phyloP scores from a whole-genome alignment of 495 filamentous ascomycete species.

The Talaromyces thailandensis region DNA sequence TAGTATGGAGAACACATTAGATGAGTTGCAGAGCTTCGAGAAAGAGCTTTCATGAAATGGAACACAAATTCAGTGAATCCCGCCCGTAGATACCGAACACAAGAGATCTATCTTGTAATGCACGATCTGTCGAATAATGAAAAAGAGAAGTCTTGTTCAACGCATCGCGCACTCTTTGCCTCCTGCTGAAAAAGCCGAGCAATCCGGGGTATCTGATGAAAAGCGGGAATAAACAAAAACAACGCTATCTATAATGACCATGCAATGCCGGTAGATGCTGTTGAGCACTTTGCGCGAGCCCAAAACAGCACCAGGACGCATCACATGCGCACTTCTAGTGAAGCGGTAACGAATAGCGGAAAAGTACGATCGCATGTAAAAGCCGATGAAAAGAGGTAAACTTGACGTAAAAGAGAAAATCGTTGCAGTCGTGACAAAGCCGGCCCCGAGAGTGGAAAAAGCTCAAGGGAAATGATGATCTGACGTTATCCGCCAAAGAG shows the following conservation, averaged over 20 bases:
- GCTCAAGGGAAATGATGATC: constrained; percentile 37
- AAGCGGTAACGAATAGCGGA: constrained; percentile 19
- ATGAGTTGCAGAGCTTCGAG: constrained; percentile 7
- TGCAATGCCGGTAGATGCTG: constrained; percentile 40
- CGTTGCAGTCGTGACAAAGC: constrained; percentile 44
- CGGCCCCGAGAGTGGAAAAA: constrained; percentile 27
- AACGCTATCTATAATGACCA: constrained; percentile 78
- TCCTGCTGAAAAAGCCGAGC: constrained; percentile 32
- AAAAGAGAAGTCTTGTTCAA: constrained; percentile 14
- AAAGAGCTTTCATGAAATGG: constrained; percentile 9
- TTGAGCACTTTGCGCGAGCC: constrained; percentile 19
- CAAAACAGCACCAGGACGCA: constrained; percentile 32
- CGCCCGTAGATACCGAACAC: constrained; percentile 45
- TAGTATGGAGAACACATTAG: constrained; percentile 19
- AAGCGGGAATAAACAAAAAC: constrained; percentile 46
- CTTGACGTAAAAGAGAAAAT: constrained; percentile 14
- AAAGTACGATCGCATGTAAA: constrained; percentile 25
- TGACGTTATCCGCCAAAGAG: constrained; percentile 38
- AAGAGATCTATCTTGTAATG: constrained; percentile 36
- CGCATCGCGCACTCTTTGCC: constrained; percentile 35
- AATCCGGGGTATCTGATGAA: constrained; percentile 50
- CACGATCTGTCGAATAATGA: constrained; percentile 17
- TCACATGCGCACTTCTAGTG: constrained; percentile 37
- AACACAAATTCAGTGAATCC: constrained; percentile 28
- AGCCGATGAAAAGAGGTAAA: constrained; percentile 19